These are phyloP conservation scores for Pythium volutum DNA, from an alignment of 352 stramenopile genomes.

Conservation along the genomic window DNA sequence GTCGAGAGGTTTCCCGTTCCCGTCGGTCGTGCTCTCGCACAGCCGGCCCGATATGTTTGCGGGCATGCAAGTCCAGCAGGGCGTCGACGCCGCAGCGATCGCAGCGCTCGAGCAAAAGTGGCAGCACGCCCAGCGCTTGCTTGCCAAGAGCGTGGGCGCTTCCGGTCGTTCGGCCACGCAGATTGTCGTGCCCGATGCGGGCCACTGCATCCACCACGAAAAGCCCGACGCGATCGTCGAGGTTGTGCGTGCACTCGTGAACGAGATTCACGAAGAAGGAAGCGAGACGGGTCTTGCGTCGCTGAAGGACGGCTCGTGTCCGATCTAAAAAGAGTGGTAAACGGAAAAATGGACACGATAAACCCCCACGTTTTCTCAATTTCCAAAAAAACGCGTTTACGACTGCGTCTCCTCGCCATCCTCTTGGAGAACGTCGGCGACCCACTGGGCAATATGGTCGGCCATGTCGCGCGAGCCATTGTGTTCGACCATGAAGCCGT, in stretches of 20 bases:
- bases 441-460: constrained; percentile 52
- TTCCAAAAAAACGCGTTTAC: neutral
- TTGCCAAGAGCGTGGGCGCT: constrained; percentile 44
- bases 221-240: constrained; percentile 56
- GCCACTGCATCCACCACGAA: constrained; percentile 76
- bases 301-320: constrained; percentile 7
- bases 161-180: constrained; percentile 31
- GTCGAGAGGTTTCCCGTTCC: constrained; percentile 36
- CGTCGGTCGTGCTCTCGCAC: constrained; percentile 73
- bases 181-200: constrained; percentile 46
- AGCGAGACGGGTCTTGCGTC: constrained; percentile 5
- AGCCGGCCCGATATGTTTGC: constrained; percentile 64
- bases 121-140: constrained; percentile 51
- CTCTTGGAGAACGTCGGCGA: constrained; percentile 32
- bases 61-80: constrained; percentile 53
- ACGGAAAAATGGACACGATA: neutral
- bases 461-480: constrained; percentile 67
- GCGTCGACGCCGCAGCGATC: constrained; percentile 39
- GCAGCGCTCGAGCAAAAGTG: constrained; percentile 60
- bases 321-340: constrained; percentile 15
- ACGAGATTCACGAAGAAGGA: constrained; percentile 18
- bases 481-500: constrained; percentile 78
- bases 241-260: constrained; percentile 56
- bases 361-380: no score
- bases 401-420: neutral